Evolutionary conservation across 75 land plant species (phyloP), one percentile per base, ranked within the genome.

Genomic region (Gnetum montanum): DNA sequence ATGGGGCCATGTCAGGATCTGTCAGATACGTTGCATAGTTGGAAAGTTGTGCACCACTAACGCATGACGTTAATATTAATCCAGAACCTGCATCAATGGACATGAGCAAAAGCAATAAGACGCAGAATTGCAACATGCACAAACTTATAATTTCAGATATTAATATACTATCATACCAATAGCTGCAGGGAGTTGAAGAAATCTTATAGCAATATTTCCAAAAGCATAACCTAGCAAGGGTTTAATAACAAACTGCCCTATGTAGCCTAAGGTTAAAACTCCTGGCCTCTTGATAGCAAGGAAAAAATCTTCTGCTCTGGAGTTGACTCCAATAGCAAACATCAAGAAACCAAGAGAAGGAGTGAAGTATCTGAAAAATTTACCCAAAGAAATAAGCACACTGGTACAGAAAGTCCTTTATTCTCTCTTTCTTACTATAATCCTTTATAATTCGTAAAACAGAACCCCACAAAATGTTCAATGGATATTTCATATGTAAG

Each of bases 271-370:
- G 16, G 81, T 70, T 43, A 93, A 72, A 27, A 73, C 95, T 7
- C 60, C 64, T 43, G 98, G 98, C 36, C 76, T 71, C 12, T 77
- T 70, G 48, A 88, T 62, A 29, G 95, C 98, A 60, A 81, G 75
- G 25, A 79, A 28, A 62, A 93, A 93, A 62, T 88, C 95, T 47
- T 80, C 74, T 31, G 70, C 75, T 19, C 83, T 88, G 54, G 93
- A 81, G 73, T 93, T 88, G 37, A 88, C 74, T 28, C 98, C 98
- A 54, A 93, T 95, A 8, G 98, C 90, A 82, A 93, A 93, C 98
- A 93, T 93, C 63, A 93, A 66, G 70, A 88, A 93, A 8, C 98
- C 98, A 49, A 93, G 58, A 27, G 98, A 89, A 23, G 98, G 95
- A 8, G 98, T 82, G 73, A 88, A 93, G 60, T 88, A 93, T 71